Evolutionary conservation across 1,284 basidiomycete species (phyloP), one percentile per base, ranked within the genome.

Genomic region (Anthracocystis panici-leucophaei): DNA sequence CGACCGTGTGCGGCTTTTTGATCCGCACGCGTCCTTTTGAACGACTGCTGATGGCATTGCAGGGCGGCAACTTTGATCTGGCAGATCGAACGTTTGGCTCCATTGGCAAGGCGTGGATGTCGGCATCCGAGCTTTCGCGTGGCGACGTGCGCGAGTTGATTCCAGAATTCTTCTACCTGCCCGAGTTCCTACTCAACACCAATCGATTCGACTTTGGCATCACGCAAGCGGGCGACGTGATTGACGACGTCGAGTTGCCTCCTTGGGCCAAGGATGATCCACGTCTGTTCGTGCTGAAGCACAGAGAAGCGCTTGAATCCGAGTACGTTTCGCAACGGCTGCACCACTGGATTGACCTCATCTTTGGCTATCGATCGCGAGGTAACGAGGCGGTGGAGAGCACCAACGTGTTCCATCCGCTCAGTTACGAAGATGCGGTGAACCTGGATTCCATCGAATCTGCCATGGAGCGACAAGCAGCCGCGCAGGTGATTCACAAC

Each of bases 71-170:
- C 78, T 97, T 95, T 90, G 95, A 97, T 87, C 87, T 97, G n/a
- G 94, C 95, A 0, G 95, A 97, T 87, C 89, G 95, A 25, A 87
- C 97, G 14, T 98, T 98, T 86, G 91, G 89, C 88, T 93, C 76
- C 25, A 87, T 83, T 21, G 66, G 89, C 38, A 88, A 92, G 68
- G 90, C 95, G 1, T 97, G 93, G 86, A 88, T 90, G 52, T 96
- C 94, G 29, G 94, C 95, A 35, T 92, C 93, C 0, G 88, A 90
- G 51, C 93, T 95, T 75, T 90, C 93, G 60, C 89, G 95, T 61
- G 95, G 95, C 14, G 95, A 98, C 85, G 95, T 98, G 11, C 89
- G 95, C 66, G 95, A 98, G 82, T 88, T 98, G 21, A 94, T 97
- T 23, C 94, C 95, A 0, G 95, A 97, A 82, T 96, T 97, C 85